phyloP scores from a whole-genome alignment of 2,329 filamentous ascomycete genomes.

The Trichoderma brevicompactum region DNA sequence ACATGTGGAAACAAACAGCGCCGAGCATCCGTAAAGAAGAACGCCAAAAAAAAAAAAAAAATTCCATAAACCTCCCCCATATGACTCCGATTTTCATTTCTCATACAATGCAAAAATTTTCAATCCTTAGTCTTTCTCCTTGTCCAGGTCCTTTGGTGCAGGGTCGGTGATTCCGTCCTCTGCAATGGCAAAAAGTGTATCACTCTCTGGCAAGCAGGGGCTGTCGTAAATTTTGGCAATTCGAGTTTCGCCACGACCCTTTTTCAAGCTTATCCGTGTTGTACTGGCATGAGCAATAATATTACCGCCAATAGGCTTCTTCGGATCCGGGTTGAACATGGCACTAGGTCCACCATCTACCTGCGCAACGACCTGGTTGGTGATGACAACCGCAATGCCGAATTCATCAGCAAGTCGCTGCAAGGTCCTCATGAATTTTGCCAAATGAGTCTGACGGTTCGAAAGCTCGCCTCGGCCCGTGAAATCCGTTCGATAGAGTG shows the following conservation, averaged over 20 bases:
- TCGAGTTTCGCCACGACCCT: conserved; percentile 91
- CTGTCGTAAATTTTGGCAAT: conserved; percentile 99
- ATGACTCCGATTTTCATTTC: conserved; percentile 33
- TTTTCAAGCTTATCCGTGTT: conserved; percentile 91
- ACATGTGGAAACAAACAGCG: conserved; percentile 14
- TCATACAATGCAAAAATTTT: conserved; percentile 21
- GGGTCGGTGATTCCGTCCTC: conserved; percentile 97
- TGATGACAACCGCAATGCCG: conserved; percentile 97
- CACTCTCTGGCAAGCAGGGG: conserved; percentile 93
- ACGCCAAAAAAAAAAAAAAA: conserved; percentile 43
- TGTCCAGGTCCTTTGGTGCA: conserved; percentile 90
- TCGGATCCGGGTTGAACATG: conserved; percentile 99
- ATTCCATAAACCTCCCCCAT: conserved; percentile 37
- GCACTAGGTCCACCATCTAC: conserved; percentile 94
- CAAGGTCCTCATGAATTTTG: conserved; percentile 85
- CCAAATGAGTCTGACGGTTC: conserved; percentile 85
- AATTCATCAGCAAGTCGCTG: conserved; percentile 82
- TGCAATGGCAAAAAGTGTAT: conserved; percentile 94
- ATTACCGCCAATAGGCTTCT: conserved; percentile 98
- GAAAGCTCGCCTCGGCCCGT: conserved; percentile 94
- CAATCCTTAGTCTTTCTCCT: conserved; percentile 37
- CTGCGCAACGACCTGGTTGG: conserved; percentile 97
- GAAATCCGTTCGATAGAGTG: conserved; percentile 95
- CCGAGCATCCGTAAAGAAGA: conserved; percentile 30
- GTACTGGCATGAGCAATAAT: conserved; percentile 98